phyloP scores from a whole-genome alignment of 225 moss, liverwort and hornwort species.

The Straminergon stramineum region DNA sequence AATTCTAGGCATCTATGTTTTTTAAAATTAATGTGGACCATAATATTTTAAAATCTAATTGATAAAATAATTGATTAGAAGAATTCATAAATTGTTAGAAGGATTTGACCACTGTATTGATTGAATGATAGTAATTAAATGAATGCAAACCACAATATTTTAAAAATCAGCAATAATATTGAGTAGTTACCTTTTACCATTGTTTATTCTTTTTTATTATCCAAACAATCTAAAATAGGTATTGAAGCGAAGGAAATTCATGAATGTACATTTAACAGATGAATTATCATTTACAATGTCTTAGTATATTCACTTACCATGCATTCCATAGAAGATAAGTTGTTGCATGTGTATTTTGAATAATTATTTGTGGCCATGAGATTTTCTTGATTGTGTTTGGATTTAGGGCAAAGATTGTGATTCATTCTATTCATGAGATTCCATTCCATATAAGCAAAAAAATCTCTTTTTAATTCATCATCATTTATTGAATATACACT shows the following conservation, averaged over 20 bases:
- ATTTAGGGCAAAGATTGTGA: not conserved
- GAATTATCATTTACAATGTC: not conserved
- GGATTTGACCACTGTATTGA: rapidly evolving
- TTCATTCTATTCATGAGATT: not conserved
- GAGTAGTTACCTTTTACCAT: rapidly evolving
- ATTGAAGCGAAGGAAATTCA: not conserved
- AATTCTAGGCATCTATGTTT: not conserved
- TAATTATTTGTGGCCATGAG: rapidly evolving
- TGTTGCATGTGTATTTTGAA: not conserved
- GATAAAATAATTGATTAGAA: too few species aligned
- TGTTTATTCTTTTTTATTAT: not conserved
- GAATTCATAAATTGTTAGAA: not conserved
- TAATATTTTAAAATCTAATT: not conserved
- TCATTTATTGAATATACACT: not conserved
- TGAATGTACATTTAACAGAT: too few species aligned
- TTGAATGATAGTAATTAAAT: not conserved
- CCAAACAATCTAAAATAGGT: too few species aligned
- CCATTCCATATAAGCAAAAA: not conserved
- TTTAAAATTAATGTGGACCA: not conserved
- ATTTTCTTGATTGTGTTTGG: not conserved
- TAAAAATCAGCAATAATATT: not conserved
- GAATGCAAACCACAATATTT: not conserved
- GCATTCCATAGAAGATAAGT: not conserved
- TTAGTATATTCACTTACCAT: not conserved
- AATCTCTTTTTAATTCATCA: not conserved